A percentile compares a stretch with the other conserved stretches of the same genome.
phyloP scores from a whole-genome alignment of 805 yeast species.

The Candida anglica region DNA sequence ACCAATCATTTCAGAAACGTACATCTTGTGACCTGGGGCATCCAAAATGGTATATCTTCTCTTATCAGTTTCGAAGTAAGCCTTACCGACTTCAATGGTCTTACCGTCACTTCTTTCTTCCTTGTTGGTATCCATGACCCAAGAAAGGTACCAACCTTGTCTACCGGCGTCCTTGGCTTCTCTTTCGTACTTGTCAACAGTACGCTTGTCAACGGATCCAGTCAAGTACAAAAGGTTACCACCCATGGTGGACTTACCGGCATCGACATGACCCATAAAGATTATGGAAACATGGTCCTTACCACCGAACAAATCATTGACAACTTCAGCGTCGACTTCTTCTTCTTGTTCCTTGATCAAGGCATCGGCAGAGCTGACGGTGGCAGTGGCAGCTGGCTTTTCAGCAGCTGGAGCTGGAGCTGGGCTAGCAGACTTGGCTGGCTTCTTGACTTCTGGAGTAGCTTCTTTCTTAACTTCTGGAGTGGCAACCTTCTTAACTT shows the following conservation, averaged over 20 bases:
- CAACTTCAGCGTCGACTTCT: slow-evolving; percentile 78
- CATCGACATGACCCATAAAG: slow-evolving; percentile 99
- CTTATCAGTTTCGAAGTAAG: slow-evolving; percentile 95
- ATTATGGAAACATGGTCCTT: slow-evolving; percentile 96
- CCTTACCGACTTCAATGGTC: slow-evolving; percentile 98
- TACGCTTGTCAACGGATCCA: slow-evolving; percentile 97
- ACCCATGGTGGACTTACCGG: slow-evolving; percentile 99
- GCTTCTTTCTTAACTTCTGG: slow-evolving; percentile 6
- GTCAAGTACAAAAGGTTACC: slow-evolving; percentile 92
- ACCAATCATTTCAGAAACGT: slow-evolving; percentile 98
- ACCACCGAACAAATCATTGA: slow-evolving; percentile 92
- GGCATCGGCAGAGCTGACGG: slow-evolving; percentile 40
- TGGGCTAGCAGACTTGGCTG: slow-evolving; percentile 10
- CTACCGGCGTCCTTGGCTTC: slow-evolving; percentile 99
- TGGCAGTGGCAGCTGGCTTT: slow-evolving; percentile 15
- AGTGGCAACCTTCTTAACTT: slow-evolving; percentile 1
- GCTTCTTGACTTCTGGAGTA: slow-evolving; percentile 10
- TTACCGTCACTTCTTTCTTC: slow-evolving; percentile 99
- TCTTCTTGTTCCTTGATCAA: slow-evolving; percentile 71
- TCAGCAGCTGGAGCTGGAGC: slow-evolving; percentile 14
- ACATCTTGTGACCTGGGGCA: slow-evolving; percentile 99
- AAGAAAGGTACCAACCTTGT: slow-evolving; percentile 98
- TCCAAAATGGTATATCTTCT: slow-evolving; percentile 97
- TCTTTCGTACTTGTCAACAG: slow-evolving; percentile 95
- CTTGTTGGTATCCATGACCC: slow-evolving; percentile 99